Evolutionary conservation across 1,284 basidiomycete species (phyloP), one percentile per base, ranked within the genome.

Genomic region (Ceratobasidium sp.): DNA sequence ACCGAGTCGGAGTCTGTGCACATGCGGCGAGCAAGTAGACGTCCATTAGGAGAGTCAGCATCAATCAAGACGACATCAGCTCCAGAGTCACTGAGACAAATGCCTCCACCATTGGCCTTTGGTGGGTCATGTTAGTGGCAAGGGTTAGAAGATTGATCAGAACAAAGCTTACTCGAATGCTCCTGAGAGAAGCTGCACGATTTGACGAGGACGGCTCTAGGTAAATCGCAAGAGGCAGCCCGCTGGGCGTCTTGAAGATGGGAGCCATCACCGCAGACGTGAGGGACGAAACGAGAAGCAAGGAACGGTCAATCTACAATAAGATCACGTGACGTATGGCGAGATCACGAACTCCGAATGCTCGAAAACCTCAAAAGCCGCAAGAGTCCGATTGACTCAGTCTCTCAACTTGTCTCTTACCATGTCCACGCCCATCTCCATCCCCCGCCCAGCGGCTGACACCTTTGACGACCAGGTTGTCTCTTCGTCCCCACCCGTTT

Each of bases 331-430:
- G 66, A 70, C 38, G 30, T 13, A 32, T 70, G 66, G 54, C 21
- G 13, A 41, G 30, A 14, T 59, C 32, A 41, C 57, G 32, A 16
- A 58, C 43, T 58, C 55, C 55, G 55, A 58, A 58, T 58, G 8
- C 23, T 26, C 46, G 43, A 71, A 71, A 71, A 59, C 54, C 67
- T 71, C 67, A 58, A 71, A 71, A 59, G 67, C 67, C 67, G 67
- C 35, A 9, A 47, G 67, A 71, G 57, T 71, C 67, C 67, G 67
- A 59, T 71, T 71, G 67, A 71, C 67, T 71, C 67, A 32, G 59
- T 41, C 66, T 8, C 54, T 32, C 32, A 46, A 30, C 55, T 47
- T n/a, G 13, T 46, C 64, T 26, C 44, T 54, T 18, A 71, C 46
- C 67, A 71, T 71, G 67, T 71, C 67, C 14, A 59, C 43, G 16